These are phyloP conservation scores for Dothideomycetidae sp. DNA, from an alignment of 2,329 filamentous ascomycete genomes.

Conservation along the genomic window DNA sequence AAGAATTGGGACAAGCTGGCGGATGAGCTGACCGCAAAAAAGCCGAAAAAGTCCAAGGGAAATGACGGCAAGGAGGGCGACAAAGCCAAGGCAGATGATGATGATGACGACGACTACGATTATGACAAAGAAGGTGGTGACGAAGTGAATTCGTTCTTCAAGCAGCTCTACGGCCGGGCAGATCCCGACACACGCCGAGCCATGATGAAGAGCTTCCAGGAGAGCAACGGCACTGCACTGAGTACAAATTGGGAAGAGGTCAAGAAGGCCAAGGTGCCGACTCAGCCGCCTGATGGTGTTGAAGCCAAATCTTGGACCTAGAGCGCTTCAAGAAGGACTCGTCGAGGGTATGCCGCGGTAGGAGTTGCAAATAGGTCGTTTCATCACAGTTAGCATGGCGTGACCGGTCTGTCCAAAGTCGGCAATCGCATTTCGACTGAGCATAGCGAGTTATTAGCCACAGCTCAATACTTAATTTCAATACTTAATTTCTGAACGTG, in stretches of 20 bases:
- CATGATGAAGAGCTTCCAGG: conserved; percentile 94
- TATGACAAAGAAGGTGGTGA: conserved; percentile 43
- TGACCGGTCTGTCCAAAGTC: too few species aligned
- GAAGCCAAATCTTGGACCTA: conserved; percentile 65
- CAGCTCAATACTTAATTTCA: too few species aligned
- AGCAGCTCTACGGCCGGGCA: conserved; percentile 65
- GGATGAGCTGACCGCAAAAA: conserved; percentile 32
- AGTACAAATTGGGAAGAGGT: conserved; percentile 90
- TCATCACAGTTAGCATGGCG: too few species aligned
- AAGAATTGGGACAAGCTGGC: conserved; percentile 87
- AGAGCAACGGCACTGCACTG: conserved; percentile 84
- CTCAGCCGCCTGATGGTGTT: conserved; percentile 60
- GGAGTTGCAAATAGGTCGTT: too few species aligned
- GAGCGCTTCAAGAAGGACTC: too few species aligned
- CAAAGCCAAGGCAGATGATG: conserved; percentile 15
- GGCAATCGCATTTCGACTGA: too few species aligned
- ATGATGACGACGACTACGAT: conserved; percentile 33
- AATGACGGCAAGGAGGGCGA: conserved; percentile 15
- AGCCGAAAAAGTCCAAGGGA: conserved; percentile 20
- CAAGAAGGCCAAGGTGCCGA: conserved; percentile 54
- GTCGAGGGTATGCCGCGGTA: too few species aligned
- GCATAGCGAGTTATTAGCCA: too few species aligned
- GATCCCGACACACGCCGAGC: conserved; percentile 71
- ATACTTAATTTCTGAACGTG: too few species aligned
- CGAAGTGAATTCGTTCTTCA: conserved; percentile 73